These are phyloP conservation scores for Trichoderma asperellum DNA, from an alignment of 2,329 filamentous ascomycete species.

Conservation along the genomic window DNA sequence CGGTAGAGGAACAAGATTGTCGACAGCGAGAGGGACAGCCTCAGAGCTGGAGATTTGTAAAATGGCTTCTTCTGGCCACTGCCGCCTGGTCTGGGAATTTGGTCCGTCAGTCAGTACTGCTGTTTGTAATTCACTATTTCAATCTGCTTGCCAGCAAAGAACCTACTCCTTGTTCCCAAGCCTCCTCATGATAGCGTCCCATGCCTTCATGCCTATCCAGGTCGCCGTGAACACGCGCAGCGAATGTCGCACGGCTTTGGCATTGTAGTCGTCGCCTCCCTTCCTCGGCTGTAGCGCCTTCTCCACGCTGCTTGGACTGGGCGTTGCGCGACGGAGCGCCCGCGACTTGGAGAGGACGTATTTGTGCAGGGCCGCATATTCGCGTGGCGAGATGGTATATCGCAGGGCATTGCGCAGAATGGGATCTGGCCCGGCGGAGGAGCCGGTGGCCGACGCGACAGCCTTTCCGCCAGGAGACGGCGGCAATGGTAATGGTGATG, in stretches of 20 bases:
- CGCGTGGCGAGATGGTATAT: constrained; percentile 81
- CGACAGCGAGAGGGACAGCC: constrained; percentile 81
- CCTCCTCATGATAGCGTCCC: constrained; percentile 55
- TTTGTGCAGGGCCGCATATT: constrained; percentile 83
- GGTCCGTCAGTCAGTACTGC: neutral
- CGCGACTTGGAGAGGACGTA: constrained; percentile 77
- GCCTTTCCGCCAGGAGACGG: constrained; percentile 5
- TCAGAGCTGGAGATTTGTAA: constrained; percentile 69
- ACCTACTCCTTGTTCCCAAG: constrained; percentile 55
- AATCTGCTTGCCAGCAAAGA: neutral
- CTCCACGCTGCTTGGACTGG: constrained; percentile 59
- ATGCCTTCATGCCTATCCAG: constrained; percentile 65
- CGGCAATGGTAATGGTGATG: neutral
- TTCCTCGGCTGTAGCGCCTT: constrained; percentile 43
- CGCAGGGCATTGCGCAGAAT: constrained; percentile 83
- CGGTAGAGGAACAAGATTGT: constrained; percentile 87
- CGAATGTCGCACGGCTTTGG: constrained; percentile 70
- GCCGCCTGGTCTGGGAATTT: constrained; percentile 15
- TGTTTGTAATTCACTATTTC: neutral
- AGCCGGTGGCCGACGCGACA: neutral
- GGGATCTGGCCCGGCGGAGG: constrained; percentile 55
- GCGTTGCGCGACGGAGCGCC: constrained; percentile 57
- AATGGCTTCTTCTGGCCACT: constrained; percentile 55
- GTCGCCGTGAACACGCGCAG: constrained; percentile 71
- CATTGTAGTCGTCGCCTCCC: constrained; percentile 67